phyloP scores from a whole-genome alignment of 2,329 filamentous ascomycete genomes.

The Verticillium tricorpus region DNA sequence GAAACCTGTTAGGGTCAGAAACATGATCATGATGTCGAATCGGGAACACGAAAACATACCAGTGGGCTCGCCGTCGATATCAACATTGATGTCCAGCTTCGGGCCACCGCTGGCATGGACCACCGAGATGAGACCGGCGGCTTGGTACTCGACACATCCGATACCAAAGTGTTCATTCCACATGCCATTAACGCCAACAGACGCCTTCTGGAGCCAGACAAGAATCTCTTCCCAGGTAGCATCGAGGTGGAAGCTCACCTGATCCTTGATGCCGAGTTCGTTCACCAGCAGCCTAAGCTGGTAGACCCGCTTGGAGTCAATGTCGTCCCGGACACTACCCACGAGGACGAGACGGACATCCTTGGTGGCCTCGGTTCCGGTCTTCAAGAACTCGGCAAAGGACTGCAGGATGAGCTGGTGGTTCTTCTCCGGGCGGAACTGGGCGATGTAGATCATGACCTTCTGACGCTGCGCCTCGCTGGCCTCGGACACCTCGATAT shows the following conservation, averaged over 20 bases:
- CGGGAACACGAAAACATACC: conserved; percentile 42
- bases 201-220: conserved; percentile 69
- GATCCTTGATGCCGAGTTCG: conserved; percentile 78
- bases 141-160: conserved; percentile 96
- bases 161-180: conserved; percentile 99
- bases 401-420: conserved; percentile 81
- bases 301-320: conserved; percentile 80
- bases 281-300: conserved; percentile 80
- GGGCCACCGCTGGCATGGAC: conserved; percentile 93
- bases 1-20: conserved; percentile 56
- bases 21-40: not conserved
- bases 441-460: conserved; percentile 85
- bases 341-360: conserved; percentile 73
- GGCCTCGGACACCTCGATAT: conserved; percentile 64
- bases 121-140: conserved; percentile 85
- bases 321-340: conserved; percentile 84
- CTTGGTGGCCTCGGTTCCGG: conserved; percentile 43
- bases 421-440: conserved; percentile 97
- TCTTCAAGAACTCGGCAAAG: conserved; percentile 71
- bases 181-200: conserved; percentile 93
- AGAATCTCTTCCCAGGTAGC: conserved; percentile 86
- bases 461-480: conserved; percentile 68
- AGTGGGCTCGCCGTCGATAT: conserved; percentile 72
- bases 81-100: conserved; percentile 85
- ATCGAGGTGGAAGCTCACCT: conserved; percentile 84